phyloP scores from a whole-genome alignment of 805 yeast genomes.

The Teunomyces panamensis region DNA sequence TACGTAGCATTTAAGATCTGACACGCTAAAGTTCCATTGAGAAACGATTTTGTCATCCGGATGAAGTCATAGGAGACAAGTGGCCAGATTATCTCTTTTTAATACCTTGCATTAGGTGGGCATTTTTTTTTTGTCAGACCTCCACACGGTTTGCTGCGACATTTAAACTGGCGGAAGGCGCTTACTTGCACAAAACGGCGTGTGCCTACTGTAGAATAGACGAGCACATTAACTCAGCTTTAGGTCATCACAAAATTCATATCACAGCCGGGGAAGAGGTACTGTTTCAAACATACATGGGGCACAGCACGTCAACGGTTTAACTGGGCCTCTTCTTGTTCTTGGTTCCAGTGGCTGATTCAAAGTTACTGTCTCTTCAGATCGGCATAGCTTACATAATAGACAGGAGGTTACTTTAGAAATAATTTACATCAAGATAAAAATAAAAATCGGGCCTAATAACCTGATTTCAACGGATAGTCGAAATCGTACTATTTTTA shows the following conservation, averaged over 20 bases:
- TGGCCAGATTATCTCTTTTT: neutral
- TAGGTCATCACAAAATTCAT: neutral
- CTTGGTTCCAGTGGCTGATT: neutral
- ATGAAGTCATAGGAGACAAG: neutral
- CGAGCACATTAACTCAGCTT: neutral
- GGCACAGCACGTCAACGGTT: neutral
- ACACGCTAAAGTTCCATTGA: too few species aligned
- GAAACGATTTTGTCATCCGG: neutral
- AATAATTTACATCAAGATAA: neutral
- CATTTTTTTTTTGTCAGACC: neutral
- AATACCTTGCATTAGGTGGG: neutral
- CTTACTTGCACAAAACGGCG: neutral
- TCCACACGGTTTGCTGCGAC: neutral
- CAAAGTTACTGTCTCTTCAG: neutral
- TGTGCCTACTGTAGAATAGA: neutral
- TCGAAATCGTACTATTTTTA: too few species aligned
- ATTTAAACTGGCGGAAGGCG: neutral
- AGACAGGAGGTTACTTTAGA: neutral
- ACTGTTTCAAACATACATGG: neutral
- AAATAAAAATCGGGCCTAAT: neutral
- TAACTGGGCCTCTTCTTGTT: too few species aligned
- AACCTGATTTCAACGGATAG: neutral
- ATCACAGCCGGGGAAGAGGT: neutral
- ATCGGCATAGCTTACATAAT: neutral
- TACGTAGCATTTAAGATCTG: too few species aligned